Base-by-base conservation (phyloP, 1,284 basidiomycete genomes). In the Rhodotorula sp. region DNA sequence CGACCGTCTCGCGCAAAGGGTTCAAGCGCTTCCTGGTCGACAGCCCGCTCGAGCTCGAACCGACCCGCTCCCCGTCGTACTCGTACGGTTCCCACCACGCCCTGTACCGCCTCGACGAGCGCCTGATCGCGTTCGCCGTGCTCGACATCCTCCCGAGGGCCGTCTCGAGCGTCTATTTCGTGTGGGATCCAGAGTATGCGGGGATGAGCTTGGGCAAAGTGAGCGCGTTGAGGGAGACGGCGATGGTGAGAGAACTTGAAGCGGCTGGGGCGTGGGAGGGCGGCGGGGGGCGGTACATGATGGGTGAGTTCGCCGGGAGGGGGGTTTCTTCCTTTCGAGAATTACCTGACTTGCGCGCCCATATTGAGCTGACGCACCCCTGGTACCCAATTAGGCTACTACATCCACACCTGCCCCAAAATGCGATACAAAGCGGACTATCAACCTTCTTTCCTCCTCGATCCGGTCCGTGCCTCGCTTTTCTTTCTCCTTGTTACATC, bases 381-480 rank as follows among this genome's bases (percentile, higher is more conserved):
- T 43, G 10, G 10, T 1, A 1, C 39, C 39, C 8, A 14, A 43
- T 12, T 43, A 74, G 93, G 94, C 5, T 97, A 89, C 81, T 97
- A 97, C 81, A 90, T 97, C 64, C 87, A 96, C 76, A 88, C 89
- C 0, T 99, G 95, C 78, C 87, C 84, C 67, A 99, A 99, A 83
- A 99, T 99, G 97, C 86, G 86, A 70, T 99, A 99, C 83, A 99
- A 99, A 81, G 93, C 89, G 34, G 91, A 96, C 66, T 99, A 95
- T 77, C 80, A 84, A 0, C 96, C 97, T 0, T 94, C 92, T 7
- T 92, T 87, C 79, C 85, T 99, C 12, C 87, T 90, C 20, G 96
- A 99, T 81, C 92, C 94, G 15, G 90, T 92, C 76, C 78, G 85
- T 79, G 34, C 14, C 31, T 23, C 12, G 47, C 20, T 16, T 15